These are phyloP conservation scores for Mortierella sp. DNA, from an alignment of 371 early-diverging fungal species.

Conservation along the genomic window DNA sequence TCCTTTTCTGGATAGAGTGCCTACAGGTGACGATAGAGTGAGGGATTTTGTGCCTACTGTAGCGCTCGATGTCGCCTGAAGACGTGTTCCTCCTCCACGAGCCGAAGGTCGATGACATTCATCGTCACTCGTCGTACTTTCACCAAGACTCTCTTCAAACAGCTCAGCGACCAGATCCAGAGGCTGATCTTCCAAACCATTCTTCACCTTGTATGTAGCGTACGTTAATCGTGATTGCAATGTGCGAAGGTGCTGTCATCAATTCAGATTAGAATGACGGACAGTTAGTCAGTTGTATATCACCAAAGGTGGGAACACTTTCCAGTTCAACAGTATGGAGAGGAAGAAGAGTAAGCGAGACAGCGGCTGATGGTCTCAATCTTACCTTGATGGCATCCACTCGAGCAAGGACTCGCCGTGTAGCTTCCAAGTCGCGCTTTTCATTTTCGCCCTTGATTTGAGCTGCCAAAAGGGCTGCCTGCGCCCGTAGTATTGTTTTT, in stretches of 20 bases:
- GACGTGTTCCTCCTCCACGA: not conserved
- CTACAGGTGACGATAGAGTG: not conserved
- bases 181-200: conserved; percentile 44
- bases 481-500: conserved; percentile 50
- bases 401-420: conserved; percentile 28
- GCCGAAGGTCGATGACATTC: not conserved
- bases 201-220: not conserved
- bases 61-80: not conserved
- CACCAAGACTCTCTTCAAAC: conserved; percentile 31
- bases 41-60: not conserved
- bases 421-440: conserved; percentile 36
- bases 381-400: conserved; percentile 30
- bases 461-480: conserved; percentile 43
- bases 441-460: conserved; percentile 48
- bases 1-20: not conserved
- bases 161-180: conserved; percentile 37
- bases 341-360: no score
- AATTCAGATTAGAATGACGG: not conserved
- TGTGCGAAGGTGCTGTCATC: no score
- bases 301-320: no score
- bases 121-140: conserved; percentile 4
- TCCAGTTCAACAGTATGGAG: no score
- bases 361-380: no score
- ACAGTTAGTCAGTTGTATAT: no score
- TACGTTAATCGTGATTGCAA: no score